These are phyloP conservation scores for Babesia ovis DNA, from an alignment of 169 alveolate species.

Conservation along the genomic window DNA sequence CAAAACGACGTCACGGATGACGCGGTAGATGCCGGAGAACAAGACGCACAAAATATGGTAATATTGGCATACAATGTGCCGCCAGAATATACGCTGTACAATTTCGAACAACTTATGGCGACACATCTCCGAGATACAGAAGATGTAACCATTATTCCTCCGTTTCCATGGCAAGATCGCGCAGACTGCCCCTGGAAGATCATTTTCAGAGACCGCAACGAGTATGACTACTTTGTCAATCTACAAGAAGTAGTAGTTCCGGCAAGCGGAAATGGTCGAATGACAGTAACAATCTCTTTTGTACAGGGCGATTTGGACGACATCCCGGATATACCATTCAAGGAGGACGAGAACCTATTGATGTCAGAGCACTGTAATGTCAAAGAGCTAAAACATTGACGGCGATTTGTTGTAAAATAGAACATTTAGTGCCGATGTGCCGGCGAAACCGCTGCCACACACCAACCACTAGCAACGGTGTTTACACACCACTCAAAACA, in stretches of 20 bases:
- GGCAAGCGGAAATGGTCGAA: slow-evolving; percentile 1
- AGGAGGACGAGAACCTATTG: slow-evolving; percentile 45
- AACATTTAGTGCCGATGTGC: not conserved
- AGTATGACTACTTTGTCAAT: slow-evolving; percentile 23
- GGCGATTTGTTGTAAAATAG: not conserved
- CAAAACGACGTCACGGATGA: not conserved
- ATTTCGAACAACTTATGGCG: slow-evolving; percentile 21
- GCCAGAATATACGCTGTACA: slow-evolving; percentile 19
- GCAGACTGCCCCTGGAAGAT: slow-evolving; percentile 32
- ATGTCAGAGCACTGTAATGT: slow-evolving; percentile 16
- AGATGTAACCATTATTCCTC: slow-evolving; percentile 15
- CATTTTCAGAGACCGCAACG: slow-evolving; percentile 5
- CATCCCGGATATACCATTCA: slow-evolving; percentile 53
- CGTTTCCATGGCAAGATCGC: slow-evolving; percentile 55
- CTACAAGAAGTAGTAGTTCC: slow-evolving; percentile 40
- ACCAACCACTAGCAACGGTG: not conserved
- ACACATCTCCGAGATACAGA: not conserved
- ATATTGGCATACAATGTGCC: slow-evolving; percentile 59
- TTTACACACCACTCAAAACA: too few species aligned
- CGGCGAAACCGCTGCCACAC: not conserved
- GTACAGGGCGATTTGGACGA: slow-evolving; percentile 51
- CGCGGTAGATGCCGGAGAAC: not conserved
- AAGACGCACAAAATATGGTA: not conserved
- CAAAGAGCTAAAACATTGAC: not conserved
- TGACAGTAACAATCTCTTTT: slow-evolving; percentile 41